These are phyloP conservation scores for Colletotrichum euphorbiae DNA, from an alignment of 2,329 filamentous ascomycete genomes.

Conservation along the genomic window DNA sequence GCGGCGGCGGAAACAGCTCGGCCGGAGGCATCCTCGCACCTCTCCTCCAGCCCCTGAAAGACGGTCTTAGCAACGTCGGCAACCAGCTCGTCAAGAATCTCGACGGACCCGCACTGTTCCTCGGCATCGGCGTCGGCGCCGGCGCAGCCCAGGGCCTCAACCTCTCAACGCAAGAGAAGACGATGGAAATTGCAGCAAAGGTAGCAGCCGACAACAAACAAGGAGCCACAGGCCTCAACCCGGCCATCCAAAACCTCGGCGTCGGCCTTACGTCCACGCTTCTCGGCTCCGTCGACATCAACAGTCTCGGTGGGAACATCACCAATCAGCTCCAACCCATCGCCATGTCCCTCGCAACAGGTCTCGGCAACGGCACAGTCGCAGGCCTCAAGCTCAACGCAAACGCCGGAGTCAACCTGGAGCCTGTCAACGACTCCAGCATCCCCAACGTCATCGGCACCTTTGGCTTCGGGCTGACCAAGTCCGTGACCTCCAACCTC, in stretches of 20 bases:
- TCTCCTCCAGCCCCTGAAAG: constrained; percentile 33
- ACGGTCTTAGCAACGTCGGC: constrained; percentile 36
- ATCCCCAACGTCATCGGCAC: constrained; percentile 43
- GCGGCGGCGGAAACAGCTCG: not conserved
- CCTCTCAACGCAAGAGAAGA: constrained; percentile 36
- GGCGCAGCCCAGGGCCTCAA: constrained; percentile 44
- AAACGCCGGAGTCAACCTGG: constrained; percentile 26
- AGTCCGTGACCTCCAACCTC: constrained; percentile 44
- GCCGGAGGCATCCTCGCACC: constrained; percentile 19
- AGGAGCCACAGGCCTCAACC: constrained; percentile 46
- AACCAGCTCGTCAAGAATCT: constrained; percentile 32
- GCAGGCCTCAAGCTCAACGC: constrained; percentile 42
- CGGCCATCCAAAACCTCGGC: constrained; percentile 46
- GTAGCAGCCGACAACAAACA: constrained; percentile 46
- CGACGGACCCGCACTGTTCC: constrained; percentile 41
- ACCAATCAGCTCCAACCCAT: constrained; percentile 39
- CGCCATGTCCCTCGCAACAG: constrained; percentile 42
- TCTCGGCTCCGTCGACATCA: constrained; percentile 44
- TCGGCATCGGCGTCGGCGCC: constrained; percentile 43
- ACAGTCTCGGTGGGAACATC: constrained; percentile 32
- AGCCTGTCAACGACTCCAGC: constrained; percentile 41
- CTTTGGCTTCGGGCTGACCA: constrained; percentile 46
- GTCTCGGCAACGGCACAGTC: constrained; percentile 43
- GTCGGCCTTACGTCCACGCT: constrained; percentile 46
- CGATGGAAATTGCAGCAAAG: constrained; percentile 38